Base-by-base conservation (phyloP, 2,329 filamentous ascomycete genomes). In the Exutisphaerella laricina region DNA sequence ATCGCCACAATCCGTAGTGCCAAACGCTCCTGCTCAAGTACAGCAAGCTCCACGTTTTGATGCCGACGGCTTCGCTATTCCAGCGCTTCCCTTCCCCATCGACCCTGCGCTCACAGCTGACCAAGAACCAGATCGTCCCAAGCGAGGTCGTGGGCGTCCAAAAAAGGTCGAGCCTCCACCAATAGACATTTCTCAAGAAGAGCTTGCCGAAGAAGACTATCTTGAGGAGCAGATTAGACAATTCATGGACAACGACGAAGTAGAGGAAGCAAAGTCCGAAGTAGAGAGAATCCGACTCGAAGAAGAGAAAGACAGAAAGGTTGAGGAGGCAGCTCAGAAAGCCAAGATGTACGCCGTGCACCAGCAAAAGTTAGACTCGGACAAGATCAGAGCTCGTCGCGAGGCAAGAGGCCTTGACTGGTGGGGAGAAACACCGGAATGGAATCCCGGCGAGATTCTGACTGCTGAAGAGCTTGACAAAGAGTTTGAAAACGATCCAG, bases 401-500 rank as follows among this genome's bases (percentile, higher is more conserved):
- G 20, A 72, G 71, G 1, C 65, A 59, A 22, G 73, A 68, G 54
- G 66, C 67, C 21, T 69, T 75, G 73, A 76, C 5, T 79, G 84
- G 40, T 82, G 94, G 14, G 79, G 76, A 38, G 85, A 85, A 8
- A 31, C 48, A 18, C 41, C 46, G n/a, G 43, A 48, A 25, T 47
- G 51, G 49, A 26, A 49, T 32, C 41, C 46, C 3, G 51, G 49
- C 16, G 51, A 51, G 22, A 41, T 48, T 5, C 45, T 58, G 36
- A 58, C 55, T 4, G 56, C 54, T 8, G 53, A 56, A 14, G 51
- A 58, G 25, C 51, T 61, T 2, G 60, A 61, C 44, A 78, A 85
- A 44, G 89, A 96, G 59, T 96, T 97, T 58, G 85, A 82, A 26
- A 81, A 94, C 55, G 92, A 98, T 50, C 84, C 82, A 0, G 92